Base-by-base conservation (phyloP, 1,139 yeast species). In the Yamadazyma conglobata region DNA sequence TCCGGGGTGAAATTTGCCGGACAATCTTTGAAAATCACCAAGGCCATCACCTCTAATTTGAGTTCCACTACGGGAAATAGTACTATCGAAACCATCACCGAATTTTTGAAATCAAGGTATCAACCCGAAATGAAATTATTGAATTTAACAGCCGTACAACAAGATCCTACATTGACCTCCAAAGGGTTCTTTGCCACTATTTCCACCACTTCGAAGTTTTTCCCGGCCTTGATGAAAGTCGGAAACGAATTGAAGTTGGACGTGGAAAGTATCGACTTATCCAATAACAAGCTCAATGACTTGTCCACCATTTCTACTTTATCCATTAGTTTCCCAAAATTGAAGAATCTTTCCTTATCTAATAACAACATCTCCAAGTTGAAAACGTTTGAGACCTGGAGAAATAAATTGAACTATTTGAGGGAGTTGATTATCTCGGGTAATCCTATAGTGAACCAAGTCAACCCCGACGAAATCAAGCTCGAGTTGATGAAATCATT, bases 161-260 rank as follows among this genome's bases (percentile, higher is more conserved):
- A 70, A 31, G 97, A 91, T 51, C 80, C 75, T 17, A 67, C 58
- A 10, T 63, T 91, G 28, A 59, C 60, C 12, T 61, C 72, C 11
- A 72, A 72, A 40, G 95, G 96, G 0, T 64, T 87, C 34, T 78
- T 88, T 44, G 70, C 76, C 14, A 63, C 74, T 11, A 62, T 78
- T 6, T 71, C 79, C 29, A 70, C 77, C 3, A 55, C 76, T 1
- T 73, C 93, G 10, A 89, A 89, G 54, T 80, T 89, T 71, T 88
- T 91, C 56, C 85, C 89, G 3, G 98, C 98, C 1, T 62, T 91
- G 43, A 79, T 91, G 87, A 87, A 84, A 52, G 61, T 93, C 12
- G 95, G 96, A 1, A 65, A 66, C 31, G 73, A 70, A 27, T 49
- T 65, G 25, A 70, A 70, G 26, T 42, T 71, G 10, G 66, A 66